Base-by-base conservation (phyloP, 2,329 filamentous ascomycete species). In the Ophiosphaerella herpotricha region DNA sequence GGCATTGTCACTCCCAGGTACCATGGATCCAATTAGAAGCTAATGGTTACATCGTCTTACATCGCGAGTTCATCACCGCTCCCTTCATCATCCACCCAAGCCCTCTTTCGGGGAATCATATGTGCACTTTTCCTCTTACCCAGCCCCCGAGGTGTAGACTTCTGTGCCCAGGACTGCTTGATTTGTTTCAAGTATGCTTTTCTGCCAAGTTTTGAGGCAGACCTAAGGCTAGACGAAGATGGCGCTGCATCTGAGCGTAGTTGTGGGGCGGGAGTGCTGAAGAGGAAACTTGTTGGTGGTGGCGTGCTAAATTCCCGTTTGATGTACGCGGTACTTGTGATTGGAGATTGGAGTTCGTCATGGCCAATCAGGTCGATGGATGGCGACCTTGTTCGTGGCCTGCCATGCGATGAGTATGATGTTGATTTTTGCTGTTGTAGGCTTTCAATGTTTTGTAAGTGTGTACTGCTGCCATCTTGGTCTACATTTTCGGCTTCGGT, bases 1-100 rank as follows among this genome's bases (percentile, higher is more conserved):
- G 26, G 9, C 26, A 29, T 29, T 8, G 7, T 5, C 26, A 8
- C 26, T 7, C 26, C 26, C 26, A 29, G 26, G 6, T 8, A 7
- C 7, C 26, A 29, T 29, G 6, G 7, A 29, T 11, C 26, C 26
- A 29, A 8, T 29, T 29, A 5, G 6, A 4, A 29, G 11, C 26
- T 29, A 29, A 29, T 8, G 26, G 9, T 29, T 8, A 6, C 11
- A 29, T 29, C 6, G 11, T 8, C 39, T 55, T 23, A 58, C 38
- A 46, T 26, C 35, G 57, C 62, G 16, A 71, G 54, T 39, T 70
- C 67, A 64, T 71, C 68, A 29, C 57, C 63, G 46, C 63, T 64
- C 18, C 57, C 52, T 9, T 49, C 60, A n/a, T 23, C 50, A 8
- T 44, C 57, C n/a, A 33, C 52, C 55, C 54, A 48, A 18, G 6